A percentile compares a stretch with the other conserved stretches of the same genome.
These are phyloP conservation scores for Peniophora sp. DNA, from an alignment of 1,284 basidiomycete genomes.

Conservation along the genomic window DNA sequence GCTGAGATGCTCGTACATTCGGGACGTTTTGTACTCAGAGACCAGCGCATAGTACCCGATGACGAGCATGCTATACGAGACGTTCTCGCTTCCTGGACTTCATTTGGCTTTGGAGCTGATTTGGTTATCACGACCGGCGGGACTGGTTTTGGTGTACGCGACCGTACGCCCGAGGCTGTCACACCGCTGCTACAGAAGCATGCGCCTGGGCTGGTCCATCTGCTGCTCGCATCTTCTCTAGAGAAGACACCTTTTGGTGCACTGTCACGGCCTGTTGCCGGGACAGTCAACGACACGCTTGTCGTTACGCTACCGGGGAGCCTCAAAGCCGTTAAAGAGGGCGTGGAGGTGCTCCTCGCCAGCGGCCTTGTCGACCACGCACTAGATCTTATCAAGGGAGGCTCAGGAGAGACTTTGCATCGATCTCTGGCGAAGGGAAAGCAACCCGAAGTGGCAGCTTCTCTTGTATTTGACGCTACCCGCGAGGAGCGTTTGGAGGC, in stretches of 20 bases:
- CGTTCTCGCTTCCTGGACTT: conserved; percentile 38
- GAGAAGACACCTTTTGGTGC: conserved; percentile 74
- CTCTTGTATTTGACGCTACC: too few relatives aligned
- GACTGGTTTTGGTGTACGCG: conserved; percentile 77
- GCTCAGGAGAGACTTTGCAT: conserved; percentile 58
- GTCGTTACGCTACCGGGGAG: conserved; percentile 80
- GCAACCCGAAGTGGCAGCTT: conserved; percentile 5
- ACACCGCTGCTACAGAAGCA: conserved; percentile 63
- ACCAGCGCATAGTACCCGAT: conserved; percentile 48
- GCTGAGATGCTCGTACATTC: conserved; percentile 35
- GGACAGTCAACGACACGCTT: conserved; percentile 59
- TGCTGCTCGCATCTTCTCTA: conserved; percentile 63
- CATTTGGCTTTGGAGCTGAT: conserved; percentile 37
- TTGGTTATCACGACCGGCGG: conserved; percentile 80
- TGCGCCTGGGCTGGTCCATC: conserved; percentile 75
- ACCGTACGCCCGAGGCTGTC: conserved; percentile 81
- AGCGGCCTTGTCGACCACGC: conserved; percentile 61
- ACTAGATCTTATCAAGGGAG: conserved; percentile 68
- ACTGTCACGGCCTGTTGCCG: conserved; percentile 75
- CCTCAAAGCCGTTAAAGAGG: conserved; percentile 78
- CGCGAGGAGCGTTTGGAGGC: too few relatives aligned
- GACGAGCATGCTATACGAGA: conserved; percentile 44
- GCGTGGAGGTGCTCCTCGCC: conserved; percentile 54
- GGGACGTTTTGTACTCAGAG: conserved; percentile 28
- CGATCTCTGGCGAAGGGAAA: conserved; percentile 4